Conservation (phyloP, 208 protist genomes). For the Trypanosoma rangeli region DNA sequence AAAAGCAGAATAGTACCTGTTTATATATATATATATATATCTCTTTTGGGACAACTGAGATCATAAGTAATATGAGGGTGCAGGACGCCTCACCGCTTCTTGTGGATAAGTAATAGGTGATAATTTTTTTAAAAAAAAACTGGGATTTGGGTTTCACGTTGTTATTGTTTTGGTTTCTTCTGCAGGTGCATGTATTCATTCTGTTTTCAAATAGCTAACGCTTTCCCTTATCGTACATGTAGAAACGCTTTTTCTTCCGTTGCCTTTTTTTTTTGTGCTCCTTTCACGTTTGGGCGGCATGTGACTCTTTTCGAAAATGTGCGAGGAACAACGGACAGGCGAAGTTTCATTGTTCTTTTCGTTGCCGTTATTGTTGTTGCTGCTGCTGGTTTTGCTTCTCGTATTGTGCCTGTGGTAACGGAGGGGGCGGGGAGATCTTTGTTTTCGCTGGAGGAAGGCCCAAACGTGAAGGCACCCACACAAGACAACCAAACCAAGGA, state of each 20-base stretch:
- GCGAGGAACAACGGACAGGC: not conserved
- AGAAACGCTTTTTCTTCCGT: constrained; percentile 6
- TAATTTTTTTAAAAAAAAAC: too few relatives aligned
- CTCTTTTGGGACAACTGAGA: too few relatives aligned
- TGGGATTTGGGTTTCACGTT: too few relatives aligned
- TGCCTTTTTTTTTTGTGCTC: constrained; percentile 5
- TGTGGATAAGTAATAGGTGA: too few relatives aligned
- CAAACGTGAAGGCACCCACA: not conserved
- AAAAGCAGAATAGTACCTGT: not conserved
- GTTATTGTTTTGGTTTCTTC: not conserved
- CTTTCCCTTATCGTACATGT: not conserved
- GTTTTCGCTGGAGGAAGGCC: not conserved
- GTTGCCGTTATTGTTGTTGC: not conserved
- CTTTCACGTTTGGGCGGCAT: not conserved
- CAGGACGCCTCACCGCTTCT: too few relatives aligned
- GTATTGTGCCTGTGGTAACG: not conserved
- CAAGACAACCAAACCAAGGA: not conserved
- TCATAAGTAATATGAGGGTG: too few relatives aligned
- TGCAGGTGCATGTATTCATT: not conserved
- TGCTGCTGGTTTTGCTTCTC: not conserved
- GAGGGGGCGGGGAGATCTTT: not conserved
- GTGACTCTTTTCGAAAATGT: not conserved
- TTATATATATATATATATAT: too few relatives aligned
- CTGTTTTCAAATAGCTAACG: not conserved
- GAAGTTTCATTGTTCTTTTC: not conserved